Conservation (phyloP, 2,329 filamentous ascomycete species). For the Exophiala lecanii-corni region DNA sequence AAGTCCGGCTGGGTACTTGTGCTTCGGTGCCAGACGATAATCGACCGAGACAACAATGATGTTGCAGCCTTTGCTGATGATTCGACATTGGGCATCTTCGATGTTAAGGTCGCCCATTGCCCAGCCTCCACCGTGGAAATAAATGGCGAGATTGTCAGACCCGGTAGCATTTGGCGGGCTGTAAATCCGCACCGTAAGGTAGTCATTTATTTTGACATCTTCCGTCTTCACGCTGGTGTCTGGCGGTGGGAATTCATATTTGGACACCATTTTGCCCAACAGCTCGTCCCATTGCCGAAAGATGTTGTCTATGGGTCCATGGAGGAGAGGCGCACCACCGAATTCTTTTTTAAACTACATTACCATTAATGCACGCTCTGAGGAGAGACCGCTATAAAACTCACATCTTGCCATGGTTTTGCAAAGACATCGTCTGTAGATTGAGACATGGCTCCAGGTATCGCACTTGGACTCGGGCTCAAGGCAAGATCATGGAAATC, state of each 20-base stretch:
- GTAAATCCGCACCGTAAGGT: slow-evolving; percentile 7
- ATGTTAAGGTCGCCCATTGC: slow-evolving; percentile 30
- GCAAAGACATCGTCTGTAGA: background rate
- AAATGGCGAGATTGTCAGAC: slow-evolving; percentile 29
- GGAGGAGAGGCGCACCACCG: slow-evolving; percentile 1
- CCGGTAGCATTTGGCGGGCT: slow-evolving; percentile 5
- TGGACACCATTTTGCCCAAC: background rate
- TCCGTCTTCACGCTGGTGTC: slow-evolving; percentile 5
- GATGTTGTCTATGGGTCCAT: slow-evolving; percentile 1
- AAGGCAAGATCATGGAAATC: too few relatives aligned
- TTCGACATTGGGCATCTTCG: slow-evolving; percentile 32
- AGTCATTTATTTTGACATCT: background rate
- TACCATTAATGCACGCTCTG: background rate
- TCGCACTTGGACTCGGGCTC: too few relatives aligned
- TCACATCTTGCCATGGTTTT: background rate
- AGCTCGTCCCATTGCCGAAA: slow-evolving; percentile 3
- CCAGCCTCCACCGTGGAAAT: slow-evolving; percentile 34
- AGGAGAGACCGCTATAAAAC: background rate
- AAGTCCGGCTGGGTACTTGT: slow-evolving; percentile 13
- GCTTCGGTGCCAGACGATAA: slow-evolving; percentile 30
- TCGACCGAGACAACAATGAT: slow-evolving; percentile 32
- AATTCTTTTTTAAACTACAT: slow-evolving; percentile 8
- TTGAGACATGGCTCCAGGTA: too few relatives aligned
- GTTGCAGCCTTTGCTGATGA: slow-evolving; percentile 27
- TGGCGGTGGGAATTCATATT: slow-evolving; percentile 5